These are phyloP conservation scores for Fusarium sp. DNA, from an alignment of 2,329 filamentous ascomycete species.

Conservation along the genomic window DNA sequence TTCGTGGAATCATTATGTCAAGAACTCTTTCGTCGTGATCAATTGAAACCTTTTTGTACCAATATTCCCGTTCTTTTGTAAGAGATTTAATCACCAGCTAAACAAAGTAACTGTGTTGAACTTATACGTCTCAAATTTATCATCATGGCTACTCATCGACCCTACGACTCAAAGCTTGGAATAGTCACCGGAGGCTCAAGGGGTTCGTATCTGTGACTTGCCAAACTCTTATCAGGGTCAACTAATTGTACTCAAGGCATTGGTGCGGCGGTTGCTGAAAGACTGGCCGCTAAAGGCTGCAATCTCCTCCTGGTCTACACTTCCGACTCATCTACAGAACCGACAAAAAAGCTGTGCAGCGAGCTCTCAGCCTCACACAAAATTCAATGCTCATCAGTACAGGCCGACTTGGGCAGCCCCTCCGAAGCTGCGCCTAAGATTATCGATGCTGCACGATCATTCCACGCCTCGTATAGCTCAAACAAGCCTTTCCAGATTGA, in stretches of 20 bases:
- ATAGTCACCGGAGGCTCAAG: slow-evolving; percentile 51
- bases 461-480: slow-evolving; percentile 44
- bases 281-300: slow-evolving; percentile 70
- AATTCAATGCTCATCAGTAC: slow-evolving; percentile 44
- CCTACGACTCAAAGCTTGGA: slow-evolving; percentile 50
- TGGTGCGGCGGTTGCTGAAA: slow-evolving; percentile 67
- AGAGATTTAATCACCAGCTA: not conserved
- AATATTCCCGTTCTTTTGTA: not conserved
- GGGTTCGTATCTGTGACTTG: slow-evolving; percentile 38
- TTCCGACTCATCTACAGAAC: slow-evolving; percentile 62
- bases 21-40: slow-evolving; percentile 1
- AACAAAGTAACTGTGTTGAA: not conserved
- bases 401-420: slow-evolving; percentile 47
- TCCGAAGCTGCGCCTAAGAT: slow-evolving; percentile 44
- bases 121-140: not conserved
- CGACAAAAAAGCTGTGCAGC: slow-evolving; percentile 59
- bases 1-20: not conserved
- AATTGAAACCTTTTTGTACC: not conserved
- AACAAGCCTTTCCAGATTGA: slow-evolving; percentile 64
- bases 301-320: slow-evolving; percentile 70
- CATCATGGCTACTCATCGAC: slow-evolving; percentile 41
- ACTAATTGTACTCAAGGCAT: slow-evolving; percentile 59
- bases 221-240: not conserved
- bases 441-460: slow-evolving; percentile 44
- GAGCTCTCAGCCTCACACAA: slow-evolving; percentile 59